Base-by-base conservation (phyloP, 2,329 filamentous ascomycete species). In the Ophiocordyceps unilateralis region DNA sequence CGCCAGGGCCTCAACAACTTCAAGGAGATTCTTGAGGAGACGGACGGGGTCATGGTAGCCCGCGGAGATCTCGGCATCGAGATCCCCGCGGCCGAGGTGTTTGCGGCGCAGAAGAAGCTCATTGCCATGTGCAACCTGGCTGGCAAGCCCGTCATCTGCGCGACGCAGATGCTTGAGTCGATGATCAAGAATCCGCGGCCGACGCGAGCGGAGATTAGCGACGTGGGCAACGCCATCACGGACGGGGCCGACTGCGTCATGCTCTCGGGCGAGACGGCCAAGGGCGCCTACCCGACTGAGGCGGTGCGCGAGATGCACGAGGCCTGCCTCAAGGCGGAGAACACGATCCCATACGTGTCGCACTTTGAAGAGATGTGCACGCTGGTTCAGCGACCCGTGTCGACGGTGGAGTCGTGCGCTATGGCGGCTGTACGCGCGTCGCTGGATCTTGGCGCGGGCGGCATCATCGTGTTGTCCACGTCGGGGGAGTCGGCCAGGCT, bases 131-230 rank as follows among this genome's bases (percentile, higher is more conserved):
- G 91, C 79, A 98, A 98, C 74, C 80, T 95, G 60, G 88, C 87
- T 54, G 91, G 91, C 67, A 98, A 98, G 77, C 91, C 91, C 53
- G 88, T 89, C 64, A 95, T 98, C 63, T 96, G 89, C 68, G 91
- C 91, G 47, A 98, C 91, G 36, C 91, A 98, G 74, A 98, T 98
- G 91, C 78, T 98, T 54, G 91, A 98, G 77, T 94, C 87, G 50
- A 98, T 98, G 91, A 98, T 94, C 66, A 95, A 94, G 76, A 98
- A 98, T 74, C 91, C 91, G 53, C 85, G 91, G 49, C 91, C 91
- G 42, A 98, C 91, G 50, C 87, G 91, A 67, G 91, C 91, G 50
- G 91, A 98, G 72, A 93, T 98, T 62, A 93, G 85, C 59, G 91
- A 98, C 60, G 91, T 98, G 49, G 91, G 91, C 55, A 98, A 98